Evolutionary conservation across 257 asterid species (phyloP), one percentile per base, ranked within the genome.

Genomic region (Datura wrightii): DNA sequence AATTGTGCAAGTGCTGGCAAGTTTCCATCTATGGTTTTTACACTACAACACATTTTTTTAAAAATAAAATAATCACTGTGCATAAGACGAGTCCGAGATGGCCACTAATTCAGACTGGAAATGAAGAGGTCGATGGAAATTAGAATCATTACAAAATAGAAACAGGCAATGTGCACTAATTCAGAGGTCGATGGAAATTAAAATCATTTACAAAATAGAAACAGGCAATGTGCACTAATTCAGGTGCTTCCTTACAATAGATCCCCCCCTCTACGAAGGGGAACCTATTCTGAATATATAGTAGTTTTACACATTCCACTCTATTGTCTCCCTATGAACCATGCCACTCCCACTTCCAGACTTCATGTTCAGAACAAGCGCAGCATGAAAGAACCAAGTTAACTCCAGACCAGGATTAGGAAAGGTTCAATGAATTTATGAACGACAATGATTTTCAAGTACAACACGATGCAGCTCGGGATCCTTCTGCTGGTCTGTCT

Each of bases 401-500:
- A 83, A 50, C 24, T 59, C 55, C 16, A 13, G 76, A 56, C 53
- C 59, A 59, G 55, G 18, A 9, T 8, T 41, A 16, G 52, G 52
- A 74, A 11, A 36, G 65, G 46, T 63, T 31, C 86, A 80, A 66
- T 81, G 82, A 41, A 46, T 74, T 74, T 48, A 74, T 48, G 60
- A 72, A 31, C 8, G 42, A 80, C 6, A 56, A 34, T 41, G 74
- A 41, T 59, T 36, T 44, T 82, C 87, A 92, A 72, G 92, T 69
- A 89, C 97, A 94, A 85, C 97, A 93, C 7, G 94, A 85, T 81
- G 91, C 85, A 63, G 93, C 62, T 84, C 87, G 91, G 41, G 96
- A 86, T 78, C 91, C 94, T 86, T 91, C 93, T 52, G 90, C 91
- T 60, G 94, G 94, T 87, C 96, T 92, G 84, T 93, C 95, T 7